These are phyloP conservation scores for Suhomyces guaymorum DNA, from an alignment of 1,139 yeast species.

Conservation along the genomic window DNA sequence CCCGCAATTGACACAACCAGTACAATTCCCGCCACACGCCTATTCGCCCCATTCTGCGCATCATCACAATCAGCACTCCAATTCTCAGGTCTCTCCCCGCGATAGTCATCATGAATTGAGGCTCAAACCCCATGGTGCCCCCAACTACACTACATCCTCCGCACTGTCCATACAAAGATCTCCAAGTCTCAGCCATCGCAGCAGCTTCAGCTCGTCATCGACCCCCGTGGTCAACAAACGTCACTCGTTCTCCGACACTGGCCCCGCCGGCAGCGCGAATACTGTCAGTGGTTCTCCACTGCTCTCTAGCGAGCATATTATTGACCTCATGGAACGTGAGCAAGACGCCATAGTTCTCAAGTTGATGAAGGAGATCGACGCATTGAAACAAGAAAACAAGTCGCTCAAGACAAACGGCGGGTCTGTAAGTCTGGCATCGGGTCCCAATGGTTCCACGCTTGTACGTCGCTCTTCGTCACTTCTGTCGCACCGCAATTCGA, in stretches of 20 bases:
- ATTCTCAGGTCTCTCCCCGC: constrained; percentile 10
- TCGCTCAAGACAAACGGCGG: constrained; percentile 20
- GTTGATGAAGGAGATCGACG: constrained; percentile 56
- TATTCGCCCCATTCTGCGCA: constrained; percentile 2
- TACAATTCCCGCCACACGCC: constrained; percentile 3
- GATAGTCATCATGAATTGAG: constrained; percentile 10
- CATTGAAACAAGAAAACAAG: constrained; percentile 53
- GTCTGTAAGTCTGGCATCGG: constrained; percentile 2
- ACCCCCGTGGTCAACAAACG: constrained; percentile 13
- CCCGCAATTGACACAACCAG: constrained; percentile 6
- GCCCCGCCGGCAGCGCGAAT: constrained; percentile 4
- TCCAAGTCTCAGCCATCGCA: constrained; percentile 14
- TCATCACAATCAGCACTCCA: constrained; percentile 1
- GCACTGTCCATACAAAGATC: constrained; percentile 15
- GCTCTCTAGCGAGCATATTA: constrained; percentile 41
- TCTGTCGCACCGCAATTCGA: constrained; percentile 18
- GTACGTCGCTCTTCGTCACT: constrained; percentile 18
- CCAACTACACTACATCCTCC: constrained; percentile 16
- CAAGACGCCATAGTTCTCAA: constrained; percentile 66
- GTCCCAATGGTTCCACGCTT: constrained; percentile 1
- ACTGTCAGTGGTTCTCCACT: constrained; percentile 4
- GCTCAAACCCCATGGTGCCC: constrained; percentile 3
- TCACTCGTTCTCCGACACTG: constrained; percentile 14
- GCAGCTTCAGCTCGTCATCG: constrained; percentile 11
- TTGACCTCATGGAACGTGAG: constrained; percentile 67